Evolutionary conservation across 2,329 filamentous ascomycete species (phyloP).

Genomic region (Microsporum ferrugineum): DNA sequence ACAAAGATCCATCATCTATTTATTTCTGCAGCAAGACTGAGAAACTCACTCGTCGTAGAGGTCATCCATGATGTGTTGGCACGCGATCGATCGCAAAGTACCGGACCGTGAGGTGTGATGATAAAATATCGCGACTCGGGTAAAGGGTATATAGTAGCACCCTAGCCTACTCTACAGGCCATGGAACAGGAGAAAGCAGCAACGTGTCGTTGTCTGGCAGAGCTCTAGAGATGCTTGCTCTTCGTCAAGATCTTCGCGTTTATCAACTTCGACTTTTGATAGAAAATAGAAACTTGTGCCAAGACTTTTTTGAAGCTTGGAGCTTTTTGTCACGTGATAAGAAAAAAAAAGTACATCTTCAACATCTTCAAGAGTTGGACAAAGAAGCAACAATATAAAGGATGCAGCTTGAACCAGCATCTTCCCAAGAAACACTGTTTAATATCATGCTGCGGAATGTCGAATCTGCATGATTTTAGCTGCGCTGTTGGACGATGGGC

Average conservation of each 20-base stretch:
- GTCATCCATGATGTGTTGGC: constrained; percentile 60
- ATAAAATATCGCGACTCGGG: background rate
- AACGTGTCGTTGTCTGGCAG: background rate
- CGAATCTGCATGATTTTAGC: too few relatives aligned
- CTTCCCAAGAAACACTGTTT: too few relatives aligned
- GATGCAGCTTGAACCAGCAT: background rate
- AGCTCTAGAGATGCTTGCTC: background rate
- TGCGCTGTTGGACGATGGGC: too few relatives aligned
- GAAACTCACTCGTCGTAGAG: constrained; percentile 76
- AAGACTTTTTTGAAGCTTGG: constrained; percentile 3
- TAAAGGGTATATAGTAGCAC: background rate
- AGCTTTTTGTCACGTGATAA: background rate
- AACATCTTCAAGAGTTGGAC: background rate
- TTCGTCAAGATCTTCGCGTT: background rate
- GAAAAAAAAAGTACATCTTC: background rate
- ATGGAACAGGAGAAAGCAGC: background rate
- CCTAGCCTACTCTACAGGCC: background rate
- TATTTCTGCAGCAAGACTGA: background rate
- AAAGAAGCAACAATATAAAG: background rate
- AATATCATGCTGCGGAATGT: too few relatives aligned
- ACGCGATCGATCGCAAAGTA: background rate
- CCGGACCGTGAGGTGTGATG: background rate
- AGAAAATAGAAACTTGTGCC: background rate
- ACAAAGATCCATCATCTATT: background rate
- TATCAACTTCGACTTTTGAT: constrained; percentile 3